These are phyloP conservation scores for Pseudopithomyces chartarum DNA, from an alignment of 2,329 filamentous ascomycete species.

Conservation along the genomic window DNA sequence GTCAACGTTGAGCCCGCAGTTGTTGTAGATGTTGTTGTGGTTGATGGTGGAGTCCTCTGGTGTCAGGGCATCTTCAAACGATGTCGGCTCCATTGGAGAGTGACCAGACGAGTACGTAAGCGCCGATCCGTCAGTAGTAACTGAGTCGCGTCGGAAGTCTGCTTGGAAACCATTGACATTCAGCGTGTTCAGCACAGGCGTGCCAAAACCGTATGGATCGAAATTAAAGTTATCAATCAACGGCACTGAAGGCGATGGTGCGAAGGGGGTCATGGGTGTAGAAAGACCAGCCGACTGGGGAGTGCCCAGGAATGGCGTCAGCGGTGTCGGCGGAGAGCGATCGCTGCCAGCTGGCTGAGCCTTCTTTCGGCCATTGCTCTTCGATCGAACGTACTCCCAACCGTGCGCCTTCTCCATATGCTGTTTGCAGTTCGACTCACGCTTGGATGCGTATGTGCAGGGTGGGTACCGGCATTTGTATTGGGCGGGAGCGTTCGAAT, in stretches of 20 bases:
- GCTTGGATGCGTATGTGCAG: constrained; percentile 93
- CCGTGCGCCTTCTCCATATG: constrained; percentile 98
- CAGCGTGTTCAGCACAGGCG: constrained; percentile 36
- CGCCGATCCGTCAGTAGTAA: constrained; percentile 42
- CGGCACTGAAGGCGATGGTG: constrained; percentile 49
- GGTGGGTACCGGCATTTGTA: constrained; percentile 82
- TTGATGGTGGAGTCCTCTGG: constrained; percentile 58
- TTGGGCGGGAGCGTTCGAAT: constrained; percentile 77
- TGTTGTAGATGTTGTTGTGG: constrained; percentile 60
- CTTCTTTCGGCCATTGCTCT: constrained; percentile 73
- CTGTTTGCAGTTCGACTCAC: constrained; percentile 96
- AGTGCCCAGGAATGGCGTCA: constrained; percentile 41
- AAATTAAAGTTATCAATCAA: constrained; percentile 40
- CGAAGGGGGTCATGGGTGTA: constrained; percentile 46
- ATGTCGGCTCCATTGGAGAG: constrained; percentile 48
- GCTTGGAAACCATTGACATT: constrained; percentile 35
- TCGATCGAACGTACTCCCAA: constrained; percentile 89
- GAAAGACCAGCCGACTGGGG: constrained; percentile 40
- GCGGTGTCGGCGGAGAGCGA: constrained; percentile 41
- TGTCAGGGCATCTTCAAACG: constrained; percentile 51
- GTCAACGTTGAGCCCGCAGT: constrained; percentile 62
- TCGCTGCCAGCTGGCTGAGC: constrained; percentile 27
- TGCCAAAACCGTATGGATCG: constrained; percentile 33
- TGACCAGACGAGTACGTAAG: constrained; percentile 47
- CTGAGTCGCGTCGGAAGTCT: constrained; percentile 44